Percentiles rank a stretch among this genome's conserved stretches.
Evolutionary conservation across 345 rosid species (phyloP).

Genomic region (Psidium guajava): DNA sequence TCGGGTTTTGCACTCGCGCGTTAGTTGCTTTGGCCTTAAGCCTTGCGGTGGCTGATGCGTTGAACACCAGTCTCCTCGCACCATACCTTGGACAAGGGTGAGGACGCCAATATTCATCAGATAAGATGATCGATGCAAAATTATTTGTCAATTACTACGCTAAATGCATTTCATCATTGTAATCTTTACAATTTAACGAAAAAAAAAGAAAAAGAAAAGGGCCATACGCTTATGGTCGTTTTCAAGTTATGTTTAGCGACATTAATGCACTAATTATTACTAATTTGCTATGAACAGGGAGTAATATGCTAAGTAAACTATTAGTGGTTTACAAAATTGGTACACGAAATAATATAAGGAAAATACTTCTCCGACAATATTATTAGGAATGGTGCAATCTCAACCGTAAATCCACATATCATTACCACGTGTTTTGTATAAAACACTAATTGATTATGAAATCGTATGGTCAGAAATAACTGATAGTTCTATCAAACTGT

Average conservation of each 20-base stretch:
- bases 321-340: not conserved
- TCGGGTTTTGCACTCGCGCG: not conserved
- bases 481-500: no score
- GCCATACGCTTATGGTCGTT: no score
- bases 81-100: not conserved
- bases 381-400: no score
- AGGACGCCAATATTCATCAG: not conserved
- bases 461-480: no score
- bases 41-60: not conserved
- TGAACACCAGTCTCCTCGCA: conserved; percentile 5
- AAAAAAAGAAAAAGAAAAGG: not conserved
- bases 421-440: no score
- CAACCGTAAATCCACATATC: no score
- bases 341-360: not conserved
- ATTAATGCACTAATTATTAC: not conserved
- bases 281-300: not conserved
- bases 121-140: not conserved
- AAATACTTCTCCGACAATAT: no score
- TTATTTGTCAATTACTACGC: not conserved
- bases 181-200: not conserved
- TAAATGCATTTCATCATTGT: not conserved
- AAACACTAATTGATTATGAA: no score
- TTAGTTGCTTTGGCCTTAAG: conserved; percentile 1
- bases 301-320: not conserved
- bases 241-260: not conserved